A percentile compares a stretch with the other conserved stretches of the same genome.
Conservation (phyloP, 2,329 filamentous ascomycete species). For the Anthostomella pinea region DNA sequence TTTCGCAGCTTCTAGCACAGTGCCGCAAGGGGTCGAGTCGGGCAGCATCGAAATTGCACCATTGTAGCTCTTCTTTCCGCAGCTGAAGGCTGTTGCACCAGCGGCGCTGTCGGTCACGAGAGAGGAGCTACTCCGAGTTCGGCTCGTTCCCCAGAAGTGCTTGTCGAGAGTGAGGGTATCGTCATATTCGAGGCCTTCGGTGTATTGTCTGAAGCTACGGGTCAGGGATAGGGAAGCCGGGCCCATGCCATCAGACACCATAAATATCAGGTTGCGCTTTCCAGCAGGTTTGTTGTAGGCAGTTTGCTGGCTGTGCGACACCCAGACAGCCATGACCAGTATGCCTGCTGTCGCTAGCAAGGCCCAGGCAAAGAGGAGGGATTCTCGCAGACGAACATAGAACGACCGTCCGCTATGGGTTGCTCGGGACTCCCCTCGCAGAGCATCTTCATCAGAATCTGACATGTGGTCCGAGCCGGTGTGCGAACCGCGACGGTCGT, state of each 20-base stretch:
- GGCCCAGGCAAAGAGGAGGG: conserved; percentile 79
- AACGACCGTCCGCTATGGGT: conserved; percentile 21
- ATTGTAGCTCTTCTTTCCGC: conserved; percentile 92
- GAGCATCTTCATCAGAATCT: conserved; percentile 35
- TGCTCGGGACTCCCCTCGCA: conserved; percentile 29
- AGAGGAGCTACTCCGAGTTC: conserved; percentile 79
- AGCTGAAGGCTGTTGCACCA: conserved; percentile 96
- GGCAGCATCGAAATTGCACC: conserved; percentile 89
- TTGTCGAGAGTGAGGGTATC: conserved; percentile 79
- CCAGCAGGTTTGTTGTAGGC: conserved; percentile 41
- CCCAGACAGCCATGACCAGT: conserved; percentile 73
- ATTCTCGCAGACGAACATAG: conserved; percentile 58
- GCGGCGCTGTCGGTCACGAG: conserved; percentile 94
- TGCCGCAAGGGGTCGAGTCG: conserved; percentile 83
- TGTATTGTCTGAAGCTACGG: conserved; percentile 78
- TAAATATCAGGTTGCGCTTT: conserved; percentile 95
- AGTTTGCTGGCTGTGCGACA: conserved; percentile 66
- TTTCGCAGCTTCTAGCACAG: conserved; percentile 90
- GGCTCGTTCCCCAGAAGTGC: conserved; percentile 85
- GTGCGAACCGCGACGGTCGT: conserved; percentile 22
- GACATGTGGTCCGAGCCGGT: conserved; percentile 12
- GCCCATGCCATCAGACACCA: conserved; percentile 99
- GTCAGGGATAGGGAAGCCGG: conserved; percentile 87
- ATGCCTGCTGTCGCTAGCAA: conserved; percentile 74
- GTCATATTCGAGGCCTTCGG: conserved; percentile 67